Percentiles rank a stretch among this genome's conserved stretches.
phyloP scores from a whole-genome alignment of 148 eudicot genomes.

The Spergularia bocconei region DNA sequence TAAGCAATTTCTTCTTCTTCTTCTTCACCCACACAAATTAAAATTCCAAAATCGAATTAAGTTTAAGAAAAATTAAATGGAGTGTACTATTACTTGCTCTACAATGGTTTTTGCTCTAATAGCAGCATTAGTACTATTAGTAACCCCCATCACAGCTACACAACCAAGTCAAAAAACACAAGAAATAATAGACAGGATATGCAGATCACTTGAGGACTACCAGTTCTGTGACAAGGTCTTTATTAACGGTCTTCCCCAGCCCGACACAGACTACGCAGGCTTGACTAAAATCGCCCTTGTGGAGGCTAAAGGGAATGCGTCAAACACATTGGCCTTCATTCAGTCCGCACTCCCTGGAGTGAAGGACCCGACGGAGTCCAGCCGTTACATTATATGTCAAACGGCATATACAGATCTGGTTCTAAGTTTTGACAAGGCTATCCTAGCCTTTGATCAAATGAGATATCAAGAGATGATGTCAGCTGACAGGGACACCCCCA shows the following conservation, averaged over 20 bases:
- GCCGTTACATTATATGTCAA: constrained; percentile 13
- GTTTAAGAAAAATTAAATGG: background rate
- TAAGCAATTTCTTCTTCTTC: too few species aligned
- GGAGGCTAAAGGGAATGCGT: constrained; percentile 10
- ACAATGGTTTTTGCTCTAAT: background rate
- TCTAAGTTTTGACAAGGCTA: constrained; percentile 10
- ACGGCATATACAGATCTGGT: background rate
- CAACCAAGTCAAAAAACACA: constrained; percentile 5
- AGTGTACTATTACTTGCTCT: background rate
- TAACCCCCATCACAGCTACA: background rate
- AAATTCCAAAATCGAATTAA: too few species aligned
- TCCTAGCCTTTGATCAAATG: background rate
- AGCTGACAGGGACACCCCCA: constrained; percentile 12
- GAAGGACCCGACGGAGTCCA: background rate
- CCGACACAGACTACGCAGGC: constrained; percentile 8
- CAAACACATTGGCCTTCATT: constrained; percentile 16
- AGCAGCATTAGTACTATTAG: background rate
- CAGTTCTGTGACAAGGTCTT: constrained; percentile 21
- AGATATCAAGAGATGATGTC: background rate
- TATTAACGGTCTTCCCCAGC: constrained; percentile 1
- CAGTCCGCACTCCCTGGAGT: background rate
- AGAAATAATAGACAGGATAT: constrained; percentile 10
- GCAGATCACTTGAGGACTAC: constrained; percentile 19
- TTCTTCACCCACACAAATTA: too few species aligned
- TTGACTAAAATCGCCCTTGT: constrained; percentile 9